Evolutionary conservation across 148 eudicot genomes (phyloP).

Genomic region (Camellia sinensis): DNA sequence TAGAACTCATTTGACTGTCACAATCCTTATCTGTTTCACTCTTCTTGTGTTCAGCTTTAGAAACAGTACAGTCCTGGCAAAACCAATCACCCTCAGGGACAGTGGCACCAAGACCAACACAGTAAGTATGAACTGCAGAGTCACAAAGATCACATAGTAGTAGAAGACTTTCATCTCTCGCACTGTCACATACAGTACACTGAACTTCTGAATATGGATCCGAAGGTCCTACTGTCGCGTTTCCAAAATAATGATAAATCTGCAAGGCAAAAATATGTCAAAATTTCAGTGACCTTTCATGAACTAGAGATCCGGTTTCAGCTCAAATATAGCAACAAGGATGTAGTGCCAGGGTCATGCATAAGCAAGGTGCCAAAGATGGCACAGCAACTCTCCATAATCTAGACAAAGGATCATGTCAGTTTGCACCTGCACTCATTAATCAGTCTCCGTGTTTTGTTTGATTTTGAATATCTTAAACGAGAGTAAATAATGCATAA

Average conservation of each 20-base stretch:
- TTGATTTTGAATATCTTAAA: background rate
- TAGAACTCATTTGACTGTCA: constrained; percentile 18
- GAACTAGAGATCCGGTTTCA: background rate
- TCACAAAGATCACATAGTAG: constrained; percentile 91
- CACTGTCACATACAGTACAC: constrained; percentile 52
- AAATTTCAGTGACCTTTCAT: background rate
- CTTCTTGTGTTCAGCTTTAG: constrained; percentile 51
- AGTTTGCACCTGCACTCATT: background rate
- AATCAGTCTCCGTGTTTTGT: background rate
- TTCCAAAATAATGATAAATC: constrained; percentile 53
- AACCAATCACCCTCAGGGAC: constrained; percentile 96
- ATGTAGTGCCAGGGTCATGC: background rate
- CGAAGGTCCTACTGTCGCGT: constrained; percentile 34
- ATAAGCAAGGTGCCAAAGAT: background rate
- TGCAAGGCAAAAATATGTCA: constrained; percentile 25
- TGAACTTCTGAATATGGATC: constrained; percentile 55
- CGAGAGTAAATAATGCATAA: background rate
- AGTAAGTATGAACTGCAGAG: constrained; percentile 66
- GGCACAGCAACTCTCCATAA: background rate
- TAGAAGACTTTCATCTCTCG: constrained; percentile 57
- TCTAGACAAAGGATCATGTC: background rate
- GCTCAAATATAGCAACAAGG: background rate
- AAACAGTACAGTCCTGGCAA: constrained; percentile 67
- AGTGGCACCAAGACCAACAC: constrained; percentile 80
- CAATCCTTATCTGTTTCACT: constrained; percentile 21